Evolutionary conservation across 139 green algal genomes (phyloP).

Genomic region (Coelastrella sp.): DNA sequence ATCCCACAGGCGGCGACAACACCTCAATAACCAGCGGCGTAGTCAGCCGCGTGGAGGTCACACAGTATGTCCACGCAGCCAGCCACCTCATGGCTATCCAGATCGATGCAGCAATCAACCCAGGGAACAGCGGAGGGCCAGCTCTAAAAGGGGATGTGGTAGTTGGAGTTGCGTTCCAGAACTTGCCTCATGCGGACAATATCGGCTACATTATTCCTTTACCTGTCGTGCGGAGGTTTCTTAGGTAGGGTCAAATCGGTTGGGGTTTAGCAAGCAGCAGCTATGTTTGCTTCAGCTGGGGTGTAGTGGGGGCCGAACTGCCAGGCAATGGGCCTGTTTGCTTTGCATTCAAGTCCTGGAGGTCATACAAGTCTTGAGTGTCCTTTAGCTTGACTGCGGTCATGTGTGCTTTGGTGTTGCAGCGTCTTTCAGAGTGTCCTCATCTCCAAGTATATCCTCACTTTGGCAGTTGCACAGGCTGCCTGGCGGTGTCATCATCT

Average conservation of each 20-base stretch:
- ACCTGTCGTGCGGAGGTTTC: slow-evolving; percentile 66
- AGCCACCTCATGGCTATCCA: slow-evolving; percentile 78
- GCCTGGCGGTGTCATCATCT: too few relatives aligned
- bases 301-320: too few relatives aligned
- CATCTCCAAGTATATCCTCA: too few relatives aligned
- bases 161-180: slow-evolving; percentile 80
- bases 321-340: too few relatives aligned
- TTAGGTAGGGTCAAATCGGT: slow-evolving; percentile 17
- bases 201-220: slow-evolving; percentile 81
- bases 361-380: too few relatives aligned
- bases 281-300: background rate
- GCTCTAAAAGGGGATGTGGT: slow-evolving; percentile 66
- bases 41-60: slow-evolving; percentile 62
- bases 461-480: too few relatives aligned
- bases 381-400: too few relatives aligned
- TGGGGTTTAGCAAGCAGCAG: too few relatives aligned
- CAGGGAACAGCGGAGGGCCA: slow-evolving; percentile 65
- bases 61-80: slow-evolving; percentile 74
- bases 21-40: slow-evolving; percentile 69
- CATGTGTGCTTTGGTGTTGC: too few relatives aligned
- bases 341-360: too few relatives aligned
- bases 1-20: slow-evolving; percentile 77
- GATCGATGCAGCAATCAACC: slow-evolving; percentile 79
- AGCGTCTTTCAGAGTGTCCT: too few relatives aligned
- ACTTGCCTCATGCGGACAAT: slow-evolving; percentile 76